Evolutionary conservation across 441 rosid species (phyloP).

Genomic region (Melastoma candidum): DNA sequence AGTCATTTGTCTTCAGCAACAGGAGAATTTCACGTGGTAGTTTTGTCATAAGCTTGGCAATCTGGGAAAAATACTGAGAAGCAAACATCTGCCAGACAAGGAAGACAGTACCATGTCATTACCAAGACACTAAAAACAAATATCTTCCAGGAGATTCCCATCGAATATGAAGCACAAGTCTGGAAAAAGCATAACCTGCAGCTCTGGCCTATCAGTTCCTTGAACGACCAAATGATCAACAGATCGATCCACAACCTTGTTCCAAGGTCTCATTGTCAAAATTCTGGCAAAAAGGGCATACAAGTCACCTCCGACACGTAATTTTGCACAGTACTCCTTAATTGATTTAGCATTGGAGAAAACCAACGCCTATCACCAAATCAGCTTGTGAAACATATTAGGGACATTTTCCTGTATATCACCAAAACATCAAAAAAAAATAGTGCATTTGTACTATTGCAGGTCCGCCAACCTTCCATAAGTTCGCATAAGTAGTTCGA

Average conservation of each 20-base stretch:
- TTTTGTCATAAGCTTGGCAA: slow-evolving; percentile 86
- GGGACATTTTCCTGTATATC: too few relatives aligned
- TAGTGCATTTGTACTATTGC: too few relatives aligned
- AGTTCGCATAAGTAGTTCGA: slow-evolving; percentile 75
- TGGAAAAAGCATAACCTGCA: slow-evolving; percentile 42
- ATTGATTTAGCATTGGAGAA: slow-evolving; percentile 81
- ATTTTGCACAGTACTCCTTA: slow-evolving; percentile 64
- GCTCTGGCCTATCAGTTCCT: slow-evolving; percentile 64
- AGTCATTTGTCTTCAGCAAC: slow-evolving; percentile 92
- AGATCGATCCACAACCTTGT: slow-evolving; percentile 62
- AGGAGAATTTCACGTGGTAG: slow-evolving; percentile 84
- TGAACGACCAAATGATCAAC: slow-evolving; percentile 81
- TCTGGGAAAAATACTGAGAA: slow-evolving; percentile 75
- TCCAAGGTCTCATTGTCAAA: slow-evolving; percentile 97
- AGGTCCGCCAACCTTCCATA: slow-evolving; percentile 55
- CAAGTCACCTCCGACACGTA: slow-evolving; percentile 93
- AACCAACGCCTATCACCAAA: slow-evolving; percentile 44
- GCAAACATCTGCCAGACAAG: slow-evolving; percentile 62
- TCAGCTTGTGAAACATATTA: too few relatives aligned
- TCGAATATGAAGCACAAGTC: neutral
- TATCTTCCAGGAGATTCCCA: too few relatives aligned
- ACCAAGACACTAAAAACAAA: neutral
- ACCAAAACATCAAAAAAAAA: slow-evolving; percentile 5
- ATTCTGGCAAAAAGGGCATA: slow-evolving; percentile 74
- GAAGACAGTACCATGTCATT: slow-evolving; percentile 3